phyloP scores from a whole-genome alignment of 2,329 filamentous ascomycete species.

The Penicillium psychrosexuale region DNA sequence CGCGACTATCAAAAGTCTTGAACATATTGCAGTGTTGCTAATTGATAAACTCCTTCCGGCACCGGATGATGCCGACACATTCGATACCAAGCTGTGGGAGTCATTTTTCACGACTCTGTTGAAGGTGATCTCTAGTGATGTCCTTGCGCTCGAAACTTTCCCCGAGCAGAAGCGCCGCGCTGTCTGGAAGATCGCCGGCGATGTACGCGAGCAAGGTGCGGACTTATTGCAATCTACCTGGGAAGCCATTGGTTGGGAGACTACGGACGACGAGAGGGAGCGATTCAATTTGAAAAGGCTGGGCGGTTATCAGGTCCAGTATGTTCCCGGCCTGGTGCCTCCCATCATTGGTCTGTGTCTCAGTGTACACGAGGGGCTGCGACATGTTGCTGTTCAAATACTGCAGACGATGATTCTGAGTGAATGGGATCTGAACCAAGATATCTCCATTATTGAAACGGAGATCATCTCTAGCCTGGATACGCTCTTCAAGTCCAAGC shows the following conservation, averaged over 20 bases:
- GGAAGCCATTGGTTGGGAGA: conserved; percentile 97
- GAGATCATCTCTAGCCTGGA: conserved; percentile 96
- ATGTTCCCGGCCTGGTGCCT: conserved; percentile 85
- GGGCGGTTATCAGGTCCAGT: conserved; percentile 97
- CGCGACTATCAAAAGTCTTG: conserved; percentile 79
- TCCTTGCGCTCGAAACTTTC: conserved; percentile 88
- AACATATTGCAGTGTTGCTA: conserved; percentile 75
- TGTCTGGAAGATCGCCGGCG: conserved; percentile 98
- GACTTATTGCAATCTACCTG: conserved; percentile 80
- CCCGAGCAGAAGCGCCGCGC: conserved; percentile 94
- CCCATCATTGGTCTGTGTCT: conserved; percentile 92
- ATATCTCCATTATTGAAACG: conserved; percentile 85
- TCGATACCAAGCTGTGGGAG: conserved; percentile 93
- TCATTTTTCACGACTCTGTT: conserved; percentile 86
- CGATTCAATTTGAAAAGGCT: conserved; percentile 78
- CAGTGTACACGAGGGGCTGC: conserved; percentile 88
- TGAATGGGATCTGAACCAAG: conserved; percentile 94
- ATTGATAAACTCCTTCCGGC: conserved; percentile 81
- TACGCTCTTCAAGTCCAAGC: conserved; percentile 81
- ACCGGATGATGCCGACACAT: conserved; percentile 85
- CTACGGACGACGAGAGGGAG: conserved; percentile 70
- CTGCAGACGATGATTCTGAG: conserved; percentile 97
- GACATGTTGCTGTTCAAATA: conserved; percentile 86
- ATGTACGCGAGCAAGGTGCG: conserved; percentile 88
- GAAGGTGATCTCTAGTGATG: conserved; percentile 83